Conservation (phyloP, 75 land plant species). For the Larix kaempferi region DNA sequence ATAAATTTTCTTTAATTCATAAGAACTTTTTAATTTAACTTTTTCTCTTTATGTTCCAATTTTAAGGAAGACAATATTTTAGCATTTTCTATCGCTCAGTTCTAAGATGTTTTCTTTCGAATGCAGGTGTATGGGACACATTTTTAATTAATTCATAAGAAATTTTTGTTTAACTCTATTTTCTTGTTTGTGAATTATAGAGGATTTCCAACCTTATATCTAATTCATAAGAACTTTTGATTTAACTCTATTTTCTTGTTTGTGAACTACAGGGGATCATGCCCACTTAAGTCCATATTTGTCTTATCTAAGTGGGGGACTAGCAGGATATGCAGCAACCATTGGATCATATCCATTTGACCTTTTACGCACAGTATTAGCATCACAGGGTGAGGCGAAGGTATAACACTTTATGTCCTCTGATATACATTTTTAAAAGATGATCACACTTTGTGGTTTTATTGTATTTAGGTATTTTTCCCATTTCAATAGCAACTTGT, state of each 20-base stretch:
- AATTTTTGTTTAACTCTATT: background rate
- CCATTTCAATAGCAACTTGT: background rate
- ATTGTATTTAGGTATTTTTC: background rate
- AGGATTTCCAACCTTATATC: too few species aligned
- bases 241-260: too few species aligned
- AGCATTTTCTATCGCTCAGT: too few species aligned
- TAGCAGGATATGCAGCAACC: slow-evolving; percentile 94
- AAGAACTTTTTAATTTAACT: too few species aligned
- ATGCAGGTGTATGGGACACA: too few species aligned
- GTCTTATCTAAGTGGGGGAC: slow-evolving; percentile 86
- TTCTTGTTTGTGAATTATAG: background rate
- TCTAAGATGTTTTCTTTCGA: too few species aligned
- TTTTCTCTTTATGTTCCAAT: too few species aligned
- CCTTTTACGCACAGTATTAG: slow-evolving; percentile 87
- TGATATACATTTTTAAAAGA: background rate
- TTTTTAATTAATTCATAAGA: background rate
- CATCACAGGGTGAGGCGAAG: slow-evolving; percentile 98
- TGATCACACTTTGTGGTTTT: background rate
- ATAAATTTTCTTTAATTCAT: too few species aligned
- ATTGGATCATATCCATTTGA: slow-evolving; percentile 98
- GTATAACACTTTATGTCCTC: slow-evolving; percentile 23
- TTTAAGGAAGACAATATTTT: too few species aligned
- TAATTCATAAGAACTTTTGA: too few species aligned
- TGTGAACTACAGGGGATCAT: slow-evolving; percentile 52
- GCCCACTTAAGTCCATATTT: slow-evolving; percentile 65